Base-by-base conservation (phyloP, 768 basidiomycete genomes). In the Psilocybe cubensis region DNA sequence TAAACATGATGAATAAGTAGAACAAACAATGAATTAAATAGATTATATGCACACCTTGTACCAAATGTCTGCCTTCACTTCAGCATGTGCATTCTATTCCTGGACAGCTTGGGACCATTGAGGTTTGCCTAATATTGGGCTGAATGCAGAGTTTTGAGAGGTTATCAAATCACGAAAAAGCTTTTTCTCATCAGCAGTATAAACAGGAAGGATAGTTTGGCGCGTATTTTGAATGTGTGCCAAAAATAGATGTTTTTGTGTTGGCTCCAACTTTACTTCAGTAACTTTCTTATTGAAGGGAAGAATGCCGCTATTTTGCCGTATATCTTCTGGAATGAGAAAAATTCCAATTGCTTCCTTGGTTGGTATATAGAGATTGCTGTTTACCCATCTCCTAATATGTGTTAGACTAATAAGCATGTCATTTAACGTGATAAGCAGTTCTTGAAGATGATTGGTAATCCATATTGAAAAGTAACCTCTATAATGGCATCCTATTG, bases 381-480 rank as follows among this genome's bases (percentile, higher is more conserved):
- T 55, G 35, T 68, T 68, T 3, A 65, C 49, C 65, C 65, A 66
- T 5, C 62, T 58, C n/a, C 1, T 52, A 11, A 59, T 53, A 4
- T 35, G 18, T 11, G 12, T 11, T 1, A 58, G 60, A 20, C 58
- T 28, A 2, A 52, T 17, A 9, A 66, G 45, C 6, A 54, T 53
- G 11, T 58, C 57, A 6, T 56, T 3, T 2, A 68, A 51, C 10
- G 25, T 51, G 1, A 53, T 21, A 1, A 54, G 28, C 0, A 29
- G 47, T 23, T 70, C 63, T 47, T 70, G 68, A 24, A 70, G 38
- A 1, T 58, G 25, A 24, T 70, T 70, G 2, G 52, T 62, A 1
- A 67, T 44, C 67, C 68, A 71, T 8, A 71, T 68, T 4, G 55
- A 58, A 33, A 61, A 62, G 29, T 70, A 66, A 4, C 69, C 61